Percentiles rank a stretch among this genome's conserved stretches.
Conservation (phyloP, 768 basidiomycete genomes). For the Mycena metata region DNA sequence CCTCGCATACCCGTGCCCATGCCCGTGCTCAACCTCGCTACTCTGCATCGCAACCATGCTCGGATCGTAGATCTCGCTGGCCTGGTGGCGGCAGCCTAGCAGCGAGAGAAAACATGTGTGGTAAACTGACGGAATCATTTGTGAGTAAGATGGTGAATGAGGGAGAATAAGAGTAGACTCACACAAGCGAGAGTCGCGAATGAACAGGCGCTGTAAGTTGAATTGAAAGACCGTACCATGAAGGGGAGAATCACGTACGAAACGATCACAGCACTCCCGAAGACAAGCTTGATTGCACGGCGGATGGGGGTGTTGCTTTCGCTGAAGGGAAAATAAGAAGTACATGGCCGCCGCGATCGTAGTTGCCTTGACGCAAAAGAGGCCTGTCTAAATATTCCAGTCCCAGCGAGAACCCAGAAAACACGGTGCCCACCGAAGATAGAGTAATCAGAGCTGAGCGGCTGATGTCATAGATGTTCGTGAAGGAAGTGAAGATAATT, state of each 20-base stretch:
- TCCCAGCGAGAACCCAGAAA: too few species aligned
- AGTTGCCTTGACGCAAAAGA: conserved; percentile 28
- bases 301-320: conserved; percentile 10
- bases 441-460: too few species aligned
- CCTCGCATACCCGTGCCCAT: too few species aligned
- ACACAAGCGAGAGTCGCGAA: conserved; percentile 23
- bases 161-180: neutral
- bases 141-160: neutral
- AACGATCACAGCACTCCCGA: conserved; percentile 15
- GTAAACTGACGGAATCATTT: conserved; percentile 15
- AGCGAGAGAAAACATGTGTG: conserved; percentile 28
- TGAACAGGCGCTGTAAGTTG: conserved; percentile 6
- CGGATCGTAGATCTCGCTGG: too few species aligned
- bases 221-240: neutral
- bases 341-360: conserved; percentile 12
- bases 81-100: neutral
- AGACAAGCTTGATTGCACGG: conserved; percentile 8
- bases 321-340: neutral
- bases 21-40: too few species aligned
- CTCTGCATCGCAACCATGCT: too few species aligned
- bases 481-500: conserved; percentile 28
- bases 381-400: too few species aligned
- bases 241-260: conserved; percentile 1
- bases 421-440: too few species aligned
- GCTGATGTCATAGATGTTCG: conserved; percentile 27